Evolutionary conservation across 2,329 filamentous ascomycete genomes (phyloP).

Genomic region (Gnomoniopsis sp.): DNA sequence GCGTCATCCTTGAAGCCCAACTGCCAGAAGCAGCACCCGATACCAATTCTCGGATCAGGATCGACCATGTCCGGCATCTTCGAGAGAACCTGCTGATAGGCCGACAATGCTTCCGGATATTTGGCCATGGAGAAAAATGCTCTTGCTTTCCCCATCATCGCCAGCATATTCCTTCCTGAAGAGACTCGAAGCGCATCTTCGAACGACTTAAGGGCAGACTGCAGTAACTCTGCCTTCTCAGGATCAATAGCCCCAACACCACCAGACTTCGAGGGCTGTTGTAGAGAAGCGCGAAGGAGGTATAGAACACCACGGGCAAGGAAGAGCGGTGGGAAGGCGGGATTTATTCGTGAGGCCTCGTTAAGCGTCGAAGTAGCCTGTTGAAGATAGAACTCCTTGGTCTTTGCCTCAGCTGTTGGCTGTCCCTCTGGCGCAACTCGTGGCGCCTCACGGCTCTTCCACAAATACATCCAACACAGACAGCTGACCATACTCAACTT

Average conservation of each 20-base stretch:
- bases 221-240: conserved; percentile 75
- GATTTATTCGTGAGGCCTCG: conserved; percentile 91
- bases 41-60: conserved; percentile 91
- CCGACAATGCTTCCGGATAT: conserved; percentile 76
- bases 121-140: conserved; percentile 83
- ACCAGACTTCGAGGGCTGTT: conserved; percentile 67
- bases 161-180: conserved; percentile 84
- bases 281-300: conserved; percentile 81
- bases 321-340: conserved; percentile 85
- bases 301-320: conserved; percentile 87
- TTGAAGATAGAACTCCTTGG: conserved; percentile 90
- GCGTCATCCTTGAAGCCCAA: conserved; percentile 92
- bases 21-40: conserved; percentile 97
- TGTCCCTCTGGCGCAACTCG: conserved; percentile 60
- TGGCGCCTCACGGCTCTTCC: conserved; percentile 80
- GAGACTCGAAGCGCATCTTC: conserved; percentile 89
- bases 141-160: conserved; percentile 83
- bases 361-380: conserved; percentile 89
- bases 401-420: conserved; percentile 69
- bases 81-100: conserved; percentile 82
- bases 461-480: conserved; percentile 86
- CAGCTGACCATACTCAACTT: conserved; percentile 80
- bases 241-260: conserved; percentile 63
- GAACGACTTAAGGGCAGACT: conserved; percentile 86
- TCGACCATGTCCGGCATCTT: conserved; percentile 86